These are phyloP conservation scores for Petunia secreta DNA, from an alignment of 257 asterid genomes.

Conservation along the genomic window DNA sequence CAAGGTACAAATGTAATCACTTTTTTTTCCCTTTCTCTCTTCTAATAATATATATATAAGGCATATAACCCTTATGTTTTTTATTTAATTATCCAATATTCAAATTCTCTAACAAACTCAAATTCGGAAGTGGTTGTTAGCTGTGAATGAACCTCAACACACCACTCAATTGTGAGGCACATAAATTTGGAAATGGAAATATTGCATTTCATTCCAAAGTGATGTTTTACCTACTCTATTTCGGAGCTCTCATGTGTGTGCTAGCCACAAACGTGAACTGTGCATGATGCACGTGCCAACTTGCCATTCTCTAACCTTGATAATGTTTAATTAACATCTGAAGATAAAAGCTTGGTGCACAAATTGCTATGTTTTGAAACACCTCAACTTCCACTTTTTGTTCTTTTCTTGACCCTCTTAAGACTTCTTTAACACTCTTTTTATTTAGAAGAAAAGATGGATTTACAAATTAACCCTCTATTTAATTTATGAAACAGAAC, in stretches of 20 bases:
- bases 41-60: too few relatives aligned
- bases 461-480: background rate
- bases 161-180: background rate
- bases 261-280: background rate
- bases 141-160: too few relatives aligned
- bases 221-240: constrained; percentile 13
- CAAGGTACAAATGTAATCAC: background rate
- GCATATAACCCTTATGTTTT: background rate
- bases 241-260: background rate
- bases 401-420: background rate
- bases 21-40: background rate
- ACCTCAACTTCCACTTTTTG: background rate
- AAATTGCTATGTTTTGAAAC: background rate
- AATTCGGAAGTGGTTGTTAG: too few relatives aligned
- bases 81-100: background rate
- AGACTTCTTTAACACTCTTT: background rate
- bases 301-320: background rate
- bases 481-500: background rate
- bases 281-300: background rate
- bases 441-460: too few relatives aligned
- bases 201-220: background rate
- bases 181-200: background rate
- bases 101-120: background rate
- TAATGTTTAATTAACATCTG: constrained; percentile 20
- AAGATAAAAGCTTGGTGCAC: background rate